Evolutionary conservation across 2,329 filamentous ascomycete genomes (phyloP).

Genomic region (Clonostachys chloroleuca): DNA sequence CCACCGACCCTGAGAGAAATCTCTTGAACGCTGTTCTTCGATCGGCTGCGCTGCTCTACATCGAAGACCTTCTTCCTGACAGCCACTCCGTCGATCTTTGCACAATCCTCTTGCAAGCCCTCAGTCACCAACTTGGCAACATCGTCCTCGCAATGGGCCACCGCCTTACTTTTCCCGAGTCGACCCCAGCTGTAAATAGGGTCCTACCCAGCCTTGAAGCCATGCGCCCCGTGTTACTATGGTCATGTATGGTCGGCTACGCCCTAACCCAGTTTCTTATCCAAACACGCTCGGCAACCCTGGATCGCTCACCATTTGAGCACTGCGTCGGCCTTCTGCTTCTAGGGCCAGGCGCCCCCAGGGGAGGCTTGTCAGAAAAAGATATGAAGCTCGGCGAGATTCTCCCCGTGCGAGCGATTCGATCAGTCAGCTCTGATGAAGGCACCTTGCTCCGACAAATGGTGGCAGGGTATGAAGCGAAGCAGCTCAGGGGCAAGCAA

Average conservation of each 20-base stretch:
- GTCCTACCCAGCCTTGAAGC: slow-evolving; percentile 1
- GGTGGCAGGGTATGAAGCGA: slow-evolving; percentile 2
- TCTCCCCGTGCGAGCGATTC: slow-evolving; percentile 4
- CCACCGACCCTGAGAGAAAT: slow-evolving; percentile 1
- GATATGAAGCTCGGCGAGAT: slow-evolving; percentile 9
- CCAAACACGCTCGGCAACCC: slow-evolving; percentile 1
- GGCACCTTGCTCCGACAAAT: slow-evolving; percentile 4
- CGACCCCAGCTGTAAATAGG: background rate
- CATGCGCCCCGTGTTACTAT: slow-evolving; percentile 14
- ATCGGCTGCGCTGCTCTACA: slow-evolving; percentile 18
- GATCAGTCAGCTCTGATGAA: slow-evolving; percentile 2
- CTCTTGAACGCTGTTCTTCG: slow-evolving; percentile 19
- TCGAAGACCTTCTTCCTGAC: slow-evolving; percentile 23
- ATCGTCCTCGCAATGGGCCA: slow-evolving; percentile 3
- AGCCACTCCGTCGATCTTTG: slow-evolving; percentile 22
- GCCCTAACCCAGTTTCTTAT: slow-evolving; percentile 12
- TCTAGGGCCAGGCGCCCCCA: slow-evolving; percentile 1
- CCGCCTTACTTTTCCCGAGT: background rate
- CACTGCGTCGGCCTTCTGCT: slow-evolving; percentile 12
- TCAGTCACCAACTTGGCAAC: slow-evolving; percentile 12
- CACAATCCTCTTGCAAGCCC: slow-evolving; percentile 17
- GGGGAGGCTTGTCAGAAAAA: background rate
- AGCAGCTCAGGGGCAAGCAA: background rate
- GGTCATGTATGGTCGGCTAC: slow-evolving; percentile 19
- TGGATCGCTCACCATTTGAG: slow-evolving; percentile 15